These are phyloP conservation scores for Pseudogymnoascus sp. DNA, from an alignment of 2,329 filamentous ascomycete species.

Conservation along the genomic window DNA sequence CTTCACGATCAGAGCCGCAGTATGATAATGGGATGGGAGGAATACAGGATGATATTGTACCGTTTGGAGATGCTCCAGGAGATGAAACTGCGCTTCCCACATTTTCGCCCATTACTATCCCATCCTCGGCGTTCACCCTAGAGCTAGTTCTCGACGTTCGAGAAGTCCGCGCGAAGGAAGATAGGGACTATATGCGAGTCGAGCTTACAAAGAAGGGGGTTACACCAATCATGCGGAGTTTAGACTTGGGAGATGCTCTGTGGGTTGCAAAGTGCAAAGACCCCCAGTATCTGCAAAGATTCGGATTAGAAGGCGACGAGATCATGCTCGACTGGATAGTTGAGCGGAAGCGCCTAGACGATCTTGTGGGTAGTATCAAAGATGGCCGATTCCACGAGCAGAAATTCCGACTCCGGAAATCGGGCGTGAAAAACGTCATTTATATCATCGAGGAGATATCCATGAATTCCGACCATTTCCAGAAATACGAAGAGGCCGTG, in stretches of 20 bases:
- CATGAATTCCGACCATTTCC: slow-evolving; percentile 45
- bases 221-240: slow-evolving; percentile 54
- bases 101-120: slow-evolving; percentile 52
- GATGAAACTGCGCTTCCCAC: slow-evolving; percentile 24
- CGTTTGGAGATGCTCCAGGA: slow-evolving; percentile 19
- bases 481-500: slow-evolving; percentile 57
- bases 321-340: slow-evolving; percentile 73
- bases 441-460: slow-evolving; percentile 71
- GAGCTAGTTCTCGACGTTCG: slow-evolving; percentile 66
- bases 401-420: slow-evolving; percentile 68
- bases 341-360: slow-evolving; percentile 72
- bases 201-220: slow-evolving; percentile 61
- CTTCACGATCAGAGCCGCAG: neutral
- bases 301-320: slow-evolving; percentile 58
- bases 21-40: neutral
- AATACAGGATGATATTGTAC: slow-evolving; percentile 16
- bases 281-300: slow-evolving; percentile 42
- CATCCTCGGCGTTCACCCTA: slow-evolving; percentile 60
- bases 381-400: slow-evolving; percentile 78
- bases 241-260: slow-evolving; percentile 67
- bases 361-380: slow-evolving; percentile 71
- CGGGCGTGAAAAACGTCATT: slow-evolving; percentile 66
- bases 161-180: slow-evolving; percentile 63
- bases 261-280: slow-evolving; percentile 71
- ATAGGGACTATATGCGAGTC: slow-evolving; percentile 69